A percentile compares a stretch with the other conserved stretches of the same genome.
Evolutionary conservation across 164 flowering plant genomes (phyloP).

Genomic region (Stephania yunnanensis): DNA sequence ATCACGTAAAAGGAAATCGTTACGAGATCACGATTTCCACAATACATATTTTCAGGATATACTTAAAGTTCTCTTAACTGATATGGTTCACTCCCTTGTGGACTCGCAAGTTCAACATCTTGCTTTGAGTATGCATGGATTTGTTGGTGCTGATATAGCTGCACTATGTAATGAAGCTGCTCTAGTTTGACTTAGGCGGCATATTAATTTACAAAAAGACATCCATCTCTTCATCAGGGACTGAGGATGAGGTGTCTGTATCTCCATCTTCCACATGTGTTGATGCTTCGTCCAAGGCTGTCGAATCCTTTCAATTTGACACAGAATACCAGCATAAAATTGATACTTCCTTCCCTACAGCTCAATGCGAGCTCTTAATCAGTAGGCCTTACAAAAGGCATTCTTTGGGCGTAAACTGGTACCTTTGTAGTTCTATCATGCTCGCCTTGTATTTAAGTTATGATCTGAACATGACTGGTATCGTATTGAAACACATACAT

Average conservation of each 20-base stretch:
- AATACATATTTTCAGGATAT: slow-evolving; percentile 32
- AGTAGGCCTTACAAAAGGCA: background rate
- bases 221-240: background rate
- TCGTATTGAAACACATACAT: background rate
- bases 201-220: slow-evolving; percentile 25
- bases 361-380: slow-evolving; percentile 48
- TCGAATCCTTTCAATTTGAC: slow-evolving; percentile 7
- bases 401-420: background rate
- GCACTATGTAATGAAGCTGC: slow-evolving; percentile 87
- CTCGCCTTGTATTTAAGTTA: background rate
- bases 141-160: slow-evolving; percentile 93
- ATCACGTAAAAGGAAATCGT: too few species aligned
- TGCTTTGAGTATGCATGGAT: slow-evolving; percentile 79
- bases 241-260: slow-evolving; percentile 11
- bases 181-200: slow-evolving; percentile 54
- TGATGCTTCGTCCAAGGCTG: slow-evolving; percentile 20
- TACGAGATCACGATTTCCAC: too few species aligned
- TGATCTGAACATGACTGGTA: too few species aligned
- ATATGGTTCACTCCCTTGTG: slow-evolving; percentile 57
- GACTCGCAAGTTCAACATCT: slow-evolving; percentile 50
- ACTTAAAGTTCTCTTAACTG: slow-evolving; percentile 46
- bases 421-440: background rate
- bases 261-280: slow-evolving; percentile 23
- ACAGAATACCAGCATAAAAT: slow-evolving; percentile 6
- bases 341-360: slow-evolving; percentile 9